Percentiles rank a stretch among this genome's conserved stretches.
Evolutionary conservation across 805 yeast genomes (phyloP).

Genomic region (Hemisphaericaspora nanyangensis): DNA sequence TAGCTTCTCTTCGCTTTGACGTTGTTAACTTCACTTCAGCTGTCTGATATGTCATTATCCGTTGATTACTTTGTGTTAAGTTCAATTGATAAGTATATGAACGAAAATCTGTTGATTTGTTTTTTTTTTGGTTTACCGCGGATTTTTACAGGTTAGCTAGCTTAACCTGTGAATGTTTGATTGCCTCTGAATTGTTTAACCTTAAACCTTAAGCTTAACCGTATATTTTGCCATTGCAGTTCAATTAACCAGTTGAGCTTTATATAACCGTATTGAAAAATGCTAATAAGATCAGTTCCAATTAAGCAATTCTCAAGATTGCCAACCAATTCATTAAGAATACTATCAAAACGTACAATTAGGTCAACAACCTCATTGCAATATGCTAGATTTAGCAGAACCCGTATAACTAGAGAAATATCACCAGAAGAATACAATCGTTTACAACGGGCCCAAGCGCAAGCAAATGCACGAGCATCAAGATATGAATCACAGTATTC

Average conservation of each 20-base stretch:
- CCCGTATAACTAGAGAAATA: slow-evolving; percentile 30
- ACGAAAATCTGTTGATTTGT: neutral
- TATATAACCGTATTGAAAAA: too few species aligned
- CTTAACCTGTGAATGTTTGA: too few species aligned
- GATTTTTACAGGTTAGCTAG: too few species aligned
- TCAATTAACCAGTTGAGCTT: too few species aligned
- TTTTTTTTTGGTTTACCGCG: neutral
- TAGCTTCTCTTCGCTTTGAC: slow-evolving; percentile 3
- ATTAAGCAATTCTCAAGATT: neutral
- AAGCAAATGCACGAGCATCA: slow-evolving; percentile 8
- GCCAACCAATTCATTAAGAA: neutral
- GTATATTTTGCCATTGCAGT: too few species aligned
- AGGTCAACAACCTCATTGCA: neutral
- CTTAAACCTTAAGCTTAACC: too few species aligned
- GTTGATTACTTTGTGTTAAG: neutral
- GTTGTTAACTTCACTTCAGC: slow-evolving; percentile 1
- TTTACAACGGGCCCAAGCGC: slow-evolving; percentile 14
- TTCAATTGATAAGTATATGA: neutral
- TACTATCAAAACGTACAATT: neutral
- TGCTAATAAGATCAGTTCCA: neutral
- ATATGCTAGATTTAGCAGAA: slow-evolving; percentile 13
- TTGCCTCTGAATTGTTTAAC: too few species aligned
- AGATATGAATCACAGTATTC: slow-evolving; percentile 23
- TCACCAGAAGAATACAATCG: slow-evolving; percentile 31
- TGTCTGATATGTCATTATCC: too few species aligned